phyloP scores from a whole-genome alignment of 306 rosid genomes.

The Luffa aegyptiaca region DNA sequence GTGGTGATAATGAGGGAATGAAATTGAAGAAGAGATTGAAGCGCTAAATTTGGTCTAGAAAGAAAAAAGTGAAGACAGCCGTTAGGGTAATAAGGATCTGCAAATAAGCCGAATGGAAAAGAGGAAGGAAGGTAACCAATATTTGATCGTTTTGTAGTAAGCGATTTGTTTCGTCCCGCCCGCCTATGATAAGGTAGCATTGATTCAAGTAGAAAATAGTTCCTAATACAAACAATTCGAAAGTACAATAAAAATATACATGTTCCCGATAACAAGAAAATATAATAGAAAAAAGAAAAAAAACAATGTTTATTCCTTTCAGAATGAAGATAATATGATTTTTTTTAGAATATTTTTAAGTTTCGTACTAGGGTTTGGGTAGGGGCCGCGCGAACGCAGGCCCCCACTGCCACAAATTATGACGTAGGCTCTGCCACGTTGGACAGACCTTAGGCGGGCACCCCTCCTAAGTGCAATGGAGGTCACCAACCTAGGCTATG shows the following conservation, averaged over 20 bases:
- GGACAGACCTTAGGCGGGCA: conserved; percentile 30
- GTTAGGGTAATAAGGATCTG: conserved; percentile 13
- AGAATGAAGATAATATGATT: too few relatives aligned
- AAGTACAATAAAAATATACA: too few relatives aligned
- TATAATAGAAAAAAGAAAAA: too few relatives aligned
- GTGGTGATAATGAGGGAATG: conserved; percentile 55
- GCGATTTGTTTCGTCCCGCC: not conserved
- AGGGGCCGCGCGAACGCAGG: conserved; percentile 52
- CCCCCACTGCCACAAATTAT: conserved; percentile 38
- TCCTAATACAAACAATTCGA: not conserved
- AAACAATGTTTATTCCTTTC: too few relatives aligned
- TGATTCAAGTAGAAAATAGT: not conserved
- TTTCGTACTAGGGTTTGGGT: too few relatives aligned
- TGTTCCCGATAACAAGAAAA: too few relatives aligned
- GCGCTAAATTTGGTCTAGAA: conserved; percentile 25
- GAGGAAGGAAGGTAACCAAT: conserved; percentile 11
- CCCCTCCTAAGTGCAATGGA: conserved; percentile 14
- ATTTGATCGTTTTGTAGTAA: not conserved
- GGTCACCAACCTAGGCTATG: not conserved
- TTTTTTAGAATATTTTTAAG: too few relatives aligned
- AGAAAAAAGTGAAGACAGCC: conserved; percentile 28
- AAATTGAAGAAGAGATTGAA: conserved; percentile 35
- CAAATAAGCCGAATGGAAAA: not conserved
- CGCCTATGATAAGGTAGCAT: not conserved
- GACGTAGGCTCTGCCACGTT: conserved; percentile 32